Conservation (phyloP, 352 stramenopile genomes). For the Peronospora farinosa region DNA sequence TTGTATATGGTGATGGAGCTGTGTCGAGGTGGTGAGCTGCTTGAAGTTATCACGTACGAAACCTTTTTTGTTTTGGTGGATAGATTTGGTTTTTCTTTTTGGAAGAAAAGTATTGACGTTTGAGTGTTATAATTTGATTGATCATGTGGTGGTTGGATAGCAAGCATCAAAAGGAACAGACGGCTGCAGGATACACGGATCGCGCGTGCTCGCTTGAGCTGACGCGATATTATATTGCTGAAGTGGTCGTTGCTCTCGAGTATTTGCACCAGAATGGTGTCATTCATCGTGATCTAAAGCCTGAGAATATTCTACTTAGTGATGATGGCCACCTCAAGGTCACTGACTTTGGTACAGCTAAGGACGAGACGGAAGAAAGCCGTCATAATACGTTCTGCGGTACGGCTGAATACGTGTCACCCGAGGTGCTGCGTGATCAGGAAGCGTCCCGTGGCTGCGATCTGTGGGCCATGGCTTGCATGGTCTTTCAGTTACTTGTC, state of each 20-base stretch:
- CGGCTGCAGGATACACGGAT: conserved; percentile 48
- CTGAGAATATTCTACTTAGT: conserved; percentile 86
- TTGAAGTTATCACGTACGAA: conserved; percentile 82
- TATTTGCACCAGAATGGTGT: conserved; percentile 92
- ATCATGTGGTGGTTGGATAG: conserved; percentile 20
- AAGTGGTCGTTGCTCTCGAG: conserved; percentile 90
- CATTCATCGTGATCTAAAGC: conserved; percentile 94
- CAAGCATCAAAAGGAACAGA: conserved; percentile 70
- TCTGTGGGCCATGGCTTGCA: conserved; percentile 88
- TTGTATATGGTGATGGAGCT: conserved; percentile 90
- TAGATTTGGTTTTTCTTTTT: conserved; percentile 1
- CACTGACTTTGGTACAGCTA: conserved; percentile 87
- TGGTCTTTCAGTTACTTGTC: conserved; percentile 87
- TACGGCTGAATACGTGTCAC: conserved; percentile 89
- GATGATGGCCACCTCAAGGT: conserved; percentile 86
- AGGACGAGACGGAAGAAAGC: conserved; percentile 75
- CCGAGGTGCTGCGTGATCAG: conserved; percentile 84
- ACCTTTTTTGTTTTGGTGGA: background rate
- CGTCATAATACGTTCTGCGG: conserved; percentile 86
- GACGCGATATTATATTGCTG: conserved; percentile 90
- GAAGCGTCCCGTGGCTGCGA: conserved; percentile 80
- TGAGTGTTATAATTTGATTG: too few relatives aligned
- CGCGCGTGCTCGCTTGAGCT: conserved; percentile 72
- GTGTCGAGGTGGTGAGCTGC: conserved; percentile 76
- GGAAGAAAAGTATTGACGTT: conserved; percentile 10